Conservation (phyloP, 345 rosid species). For the Firmiana major region DNA sequence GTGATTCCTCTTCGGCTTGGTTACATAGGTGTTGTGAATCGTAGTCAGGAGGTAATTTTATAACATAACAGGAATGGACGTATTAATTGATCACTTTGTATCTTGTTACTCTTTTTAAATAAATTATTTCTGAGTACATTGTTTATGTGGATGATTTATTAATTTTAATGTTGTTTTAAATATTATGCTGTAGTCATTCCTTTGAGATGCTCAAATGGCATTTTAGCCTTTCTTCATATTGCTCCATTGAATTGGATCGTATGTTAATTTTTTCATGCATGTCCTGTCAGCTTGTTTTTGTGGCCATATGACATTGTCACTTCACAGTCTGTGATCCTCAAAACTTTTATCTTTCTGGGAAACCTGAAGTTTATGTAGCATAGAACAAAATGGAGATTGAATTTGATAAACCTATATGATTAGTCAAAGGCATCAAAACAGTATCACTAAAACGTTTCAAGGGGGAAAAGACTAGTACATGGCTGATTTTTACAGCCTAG, state of each 20-base stretch:
- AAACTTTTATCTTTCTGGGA: not conserved
- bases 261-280: not conserved
- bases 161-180: not conserved
- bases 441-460: not conserved
- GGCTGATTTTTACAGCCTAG: not conserved
- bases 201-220: not conserved
- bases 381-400: not conserved
- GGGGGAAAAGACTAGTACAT: not conserved
- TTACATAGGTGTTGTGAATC: slow-evolving; percentile 92
- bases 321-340: not conserved
- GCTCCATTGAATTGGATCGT: not conserved
- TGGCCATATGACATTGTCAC: not conserved
- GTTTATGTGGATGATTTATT: not conserved
- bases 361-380: not conserved
- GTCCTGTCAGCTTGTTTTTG: not conserved
- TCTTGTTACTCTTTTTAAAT: not conserved
- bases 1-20: slow-evolving; percentile 89
- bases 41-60: slow-evolving; percentile 82
- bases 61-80: not conserved
- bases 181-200: not conserved
- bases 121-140: not conserved
- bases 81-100: slow-evolving; percentile 1
- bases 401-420: not conserved
- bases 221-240: not conserved
- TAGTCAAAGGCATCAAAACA: not conserved